Evolutionary conservation across 495 filamentous ascomycete genomes (phyloP).

Genomic region (Sporormia fimetaria): DNA sequence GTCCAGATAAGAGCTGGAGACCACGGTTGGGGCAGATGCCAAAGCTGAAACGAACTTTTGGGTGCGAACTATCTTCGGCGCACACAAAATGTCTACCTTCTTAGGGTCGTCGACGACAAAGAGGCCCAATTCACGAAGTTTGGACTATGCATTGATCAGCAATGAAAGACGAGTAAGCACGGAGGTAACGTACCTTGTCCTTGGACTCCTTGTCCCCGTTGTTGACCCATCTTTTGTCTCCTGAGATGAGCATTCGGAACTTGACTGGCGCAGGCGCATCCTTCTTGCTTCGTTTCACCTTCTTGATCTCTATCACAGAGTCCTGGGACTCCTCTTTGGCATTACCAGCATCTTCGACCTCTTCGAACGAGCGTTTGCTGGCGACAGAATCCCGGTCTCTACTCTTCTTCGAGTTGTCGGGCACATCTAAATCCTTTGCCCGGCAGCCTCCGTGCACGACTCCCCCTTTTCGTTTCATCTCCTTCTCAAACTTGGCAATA

Average conservation of each 20-base stretch:
- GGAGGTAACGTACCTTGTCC: conserved; percentile 38
- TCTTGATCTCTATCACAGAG: conserved; percentile 51
- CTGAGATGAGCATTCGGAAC: conserved; percentile 66
- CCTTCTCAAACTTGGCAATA: conserved; percentile 83
- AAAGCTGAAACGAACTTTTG: conserved; percentile 85
- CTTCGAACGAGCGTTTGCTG: conserved; percentile 46
- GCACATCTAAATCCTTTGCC: conserved; percentile 34
- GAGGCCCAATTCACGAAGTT: conserved; percentile 75
- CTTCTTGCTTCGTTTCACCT: conserved; percentile 36
- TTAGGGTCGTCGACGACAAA: conserved; percentile 59
- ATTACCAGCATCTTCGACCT: conserved; percentile 47
- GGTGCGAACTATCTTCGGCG: conserved; percentile 74
- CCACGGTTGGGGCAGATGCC: conserved; percentile 60
- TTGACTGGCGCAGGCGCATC: conserved; percentile 39
- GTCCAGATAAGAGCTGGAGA: conserved; percentile 69
- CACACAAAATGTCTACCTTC: conserved; percentile 76
- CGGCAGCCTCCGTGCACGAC: conserved; percentile 62
- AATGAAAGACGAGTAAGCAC: conserved; percentile 7
- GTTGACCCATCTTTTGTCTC: conserved; percentile 64
- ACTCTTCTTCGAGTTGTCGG: conserved; percentile 19
- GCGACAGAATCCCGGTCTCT: conserved; percentile 19
- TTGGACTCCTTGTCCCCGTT: conserved; percentile 58
- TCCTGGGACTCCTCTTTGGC: conserved; percentile 32
- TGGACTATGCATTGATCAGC: conserved; percentile 43
- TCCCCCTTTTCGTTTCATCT: conserved; percentile 77